Evolutionary conservation across 2,329 filamentous ascomycete species (phyloP), one percentile per base, ranked within the genome.

Genomic region (Microdochium trichocladiopsis): DNA sequence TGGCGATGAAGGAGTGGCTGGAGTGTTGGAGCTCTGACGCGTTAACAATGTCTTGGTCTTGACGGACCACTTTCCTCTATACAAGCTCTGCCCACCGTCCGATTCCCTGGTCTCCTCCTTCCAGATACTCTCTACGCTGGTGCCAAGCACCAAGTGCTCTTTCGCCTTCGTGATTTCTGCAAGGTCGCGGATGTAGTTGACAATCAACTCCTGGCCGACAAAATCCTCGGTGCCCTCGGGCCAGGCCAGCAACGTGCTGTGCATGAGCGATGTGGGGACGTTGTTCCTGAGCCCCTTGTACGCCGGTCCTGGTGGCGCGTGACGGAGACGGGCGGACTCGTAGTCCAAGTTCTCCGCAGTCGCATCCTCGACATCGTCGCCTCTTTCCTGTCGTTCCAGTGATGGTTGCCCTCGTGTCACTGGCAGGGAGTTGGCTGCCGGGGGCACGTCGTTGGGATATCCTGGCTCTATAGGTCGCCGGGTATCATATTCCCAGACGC

Each of bases 241-340:
- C 78, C 85, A 89, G 0, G 61, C 55, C 3, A 68, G 63, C 2
- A 78, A 63, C 9, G 65, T 68, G 52, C 68, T 75, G 43, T 66
- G 63, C 66, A 78, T 70, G 2, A 77, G 59, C 22, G 64, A 73
- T n/a, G 85, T 83, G 0, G 88, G 86, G 3, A 92, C 86, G 60
- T 93, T 94, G 33, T 87, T 90, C 61, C 85, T 85, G 8, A 92
- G 69, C 2, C 77, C 76, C 4, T 66, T 67, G 53, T 78, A 69
- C 77, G 80, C 72, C 75, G 90, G 56, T 81, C 66, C 23, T 76
- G 82, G 25, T 53, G 83, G 64, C 3, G 60, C 61, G 47, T 68
- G 64, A 80, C 28, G 71, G 63, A 43, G 72, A 65, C 21, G 61
- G 5, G 60, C 60, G 33, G 62, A 60, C 12, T 61, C 60, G 3